Evolutionary conservation across 2,329 filamentous ascomycete genomes (phyloP).

Genomic region (Arthroderma uncinatum): DNA sequence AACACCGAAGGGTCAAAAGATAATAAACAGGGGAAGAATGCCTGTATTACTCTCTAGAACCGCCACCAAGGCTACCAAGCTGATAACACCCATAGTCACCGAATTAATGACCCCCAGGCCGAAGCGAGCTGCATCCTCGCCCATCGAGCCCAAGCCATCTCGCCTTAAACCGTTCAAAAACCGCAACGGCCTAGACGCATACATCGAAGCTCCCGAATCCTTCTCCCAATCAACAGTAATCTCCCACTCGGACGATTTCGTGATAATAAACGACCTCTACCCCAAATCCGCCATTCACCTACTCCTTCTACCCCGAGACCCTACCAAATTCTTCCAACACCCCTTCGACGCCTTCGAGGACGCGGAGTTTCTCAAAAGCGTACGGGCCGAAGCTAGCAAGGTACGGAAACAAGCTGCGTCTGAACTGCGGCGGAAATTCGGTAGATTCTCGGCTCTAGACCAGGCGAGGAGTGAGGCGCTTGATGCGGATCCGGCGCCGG

Average conservation of each 20-base stretch:
- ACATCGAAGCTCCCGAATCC: constrained; percentile 52
- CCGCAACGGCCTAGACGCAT: constrained; percentile 54
- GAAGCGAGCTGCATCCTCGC: constrained; percentile 15
- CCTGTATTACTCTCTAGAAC: not conserved
- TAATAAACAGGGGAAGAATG: constrained; percentile 3
- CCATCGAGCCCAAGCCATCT: constrained; percentile 15
- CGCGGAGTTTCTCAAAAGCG: constrained; percentile 52
- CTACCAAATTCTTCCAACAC: constrained; percentile 50
- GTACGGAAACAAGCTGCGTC: constrained; percentile 57
- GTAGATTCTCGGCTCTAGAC: constrained; percentile 53
- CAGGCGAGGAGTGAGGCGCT: constrained; percentile 53
- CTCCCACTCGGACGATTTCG: constrained; percentile 56
- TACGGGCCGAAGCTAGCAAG: constrained; percentile 49
- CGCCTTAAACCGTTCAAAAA: constrained; percentile 30
- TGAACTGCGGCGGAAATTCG: constrained; percentile 62
- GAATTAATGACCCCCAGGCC: constrained; percentile 13
- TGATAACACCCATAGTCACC: constrained; percentile 9
- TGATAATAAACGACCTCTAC: constrained; percentile 70
- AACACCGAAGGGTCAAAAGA: constrained; percentile 11
- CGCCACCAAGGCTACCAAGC: constrained; percentile 2
- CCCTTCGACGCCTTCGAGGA: constrained; percentile 71
- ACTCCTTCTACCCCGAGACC: constrained; percentile 71
- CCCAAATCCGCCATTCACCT: constrained; percentile 79
- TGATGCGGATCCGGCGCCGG: constrained; percentile 39
- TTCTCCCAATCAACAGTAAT: constrained; percentile 52